These are phyloP conservation scores for Neobulgaria alba DNA, from an alignment of 2,329 filamentous ascomycete genomes.

Conservation along the genomic window DNA sequence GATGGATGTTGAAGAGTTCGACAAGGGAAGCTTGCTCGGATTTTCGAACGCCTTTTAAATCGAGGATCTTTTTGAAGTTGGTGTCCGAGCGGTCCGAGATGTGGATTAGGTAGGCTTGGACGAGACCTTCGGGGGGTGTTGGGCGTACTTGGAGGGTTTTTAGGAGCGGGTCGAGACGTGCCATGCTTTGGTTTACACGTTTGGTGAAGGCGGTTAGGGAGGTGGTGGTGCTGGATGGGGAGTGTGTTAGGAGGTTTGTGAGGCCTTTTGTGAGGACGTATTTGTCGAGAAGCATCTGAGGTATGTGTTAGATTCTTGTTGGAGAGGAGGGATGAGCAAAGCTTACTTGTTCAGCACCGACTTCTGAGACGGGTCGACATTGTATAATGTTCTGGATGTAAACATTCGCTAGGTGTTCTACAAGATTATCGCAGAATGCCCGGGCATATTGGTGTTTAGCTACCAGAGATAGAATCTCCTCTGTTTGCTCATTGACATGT, in stretches of 20 bases:
- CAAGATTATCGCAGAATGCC: constrained; percentile 92
- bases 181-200: constrained; percentile 75
- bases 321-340: not conserved
- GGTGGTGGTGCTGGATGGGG: constrained; percentile 18
- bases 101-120: constrained; percentile 96
- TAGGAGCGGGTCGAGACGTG: constrained; percentile 81
- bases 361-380: constrained; percentile 85
- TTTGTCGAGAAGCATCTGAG: constrained; percentile 86
- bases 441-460: constrained; percentile 90
- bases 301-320: constrained; percentile 18
- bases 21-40: constrained; percentile 73
- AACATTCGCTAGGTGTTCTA: constrained; percentile 71
- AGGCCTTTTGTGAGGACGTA: constrained; percentile 81
- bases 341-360: constrained; percentile 78
- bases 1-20: constrained; percentile 74
- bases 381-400: constrained; percentile 81
- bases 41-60: constrained; percentile 86
- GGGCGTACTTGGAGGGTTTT: constrained; percentile 94
- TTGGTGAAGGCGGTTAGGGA: constrained; percentile 62
- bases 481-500: constrained; percentile 61
- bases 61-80: constrained; percentile 94
- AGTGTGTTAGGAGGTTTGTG: constrained; percentile 58
- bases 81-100: constrained; percentile 86
- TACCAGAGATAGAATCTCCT: constrained; percentile 67
- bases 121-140: constrained; percentile 83